Conservation (phyloP, 139 green algal genomes). For the Klebsormidium nitens region DNA sequence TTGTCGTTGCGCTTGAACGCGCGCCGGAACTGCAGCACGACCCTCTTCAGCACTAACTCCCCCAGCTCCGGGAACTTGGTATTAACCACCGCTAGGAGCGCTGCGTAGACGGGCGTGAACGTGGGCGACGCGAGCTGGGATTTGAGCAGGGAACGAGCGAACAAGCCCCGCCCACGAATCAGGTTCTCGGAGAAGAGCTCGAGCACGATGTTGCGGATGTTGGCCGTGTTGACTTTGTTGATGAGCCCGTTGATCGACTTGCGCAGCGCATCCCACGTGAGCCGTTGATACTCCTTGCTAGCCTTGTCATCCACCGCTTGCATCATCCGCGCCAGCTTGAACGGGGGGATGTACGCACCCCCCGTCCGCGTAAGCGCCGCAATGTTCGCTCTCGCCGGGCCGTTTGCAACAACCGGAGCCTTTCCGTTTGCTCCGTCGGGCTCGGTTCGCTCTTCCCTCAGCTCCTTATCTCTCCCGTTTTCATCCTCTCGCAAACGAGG, state of each 20-base stretch:
- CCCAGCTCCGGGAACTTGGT: constrained; percentile 87
- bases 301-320: constrained; percentile 52
- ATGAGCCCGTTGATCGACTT: constrained; percentile 95
- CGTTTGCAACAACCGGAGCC: neutral
- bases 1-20: constrained; percentile 96
- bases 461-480: constrained; percentile 9
- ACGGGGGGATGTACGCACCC: constrained; percentile 94
- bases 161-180: constrained; percentile 76
- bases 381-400: constrained; percentile 6
- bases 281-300: constrained; percentile 63
- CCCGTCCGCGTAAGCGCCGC: constrained; percentile 55
- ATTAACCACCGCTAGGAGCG: constrained; percentile 91
- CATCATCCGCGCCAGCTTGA: constrained; percentile 94
- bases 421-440: neutral
- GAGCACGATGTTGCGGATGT: constrained; percentile 90
- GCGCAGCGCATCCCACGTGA: constrained; percentile 89
- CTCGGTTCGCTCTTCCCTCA: neutral
- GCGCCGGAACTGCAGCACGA: constrained; percentile 76
- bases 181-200: constrained; percentile 94
- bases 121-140: constrained; percentile 80
- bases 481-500: constrained; percentile 7
- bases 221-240: constrained; percentile 92
- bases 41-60: constrained; percentile 44
- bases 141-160: constrained; percentile 86
- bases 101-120: constrained; percentile 86